A percentile compares a stretch with the other conserved stretches of the same genome.
These are phyloP conservation scores for Alternaria ventricosa DNA, from an alignment of 2,329 filamentous ascomycete species.

Conservation along the genomic window DNA sequence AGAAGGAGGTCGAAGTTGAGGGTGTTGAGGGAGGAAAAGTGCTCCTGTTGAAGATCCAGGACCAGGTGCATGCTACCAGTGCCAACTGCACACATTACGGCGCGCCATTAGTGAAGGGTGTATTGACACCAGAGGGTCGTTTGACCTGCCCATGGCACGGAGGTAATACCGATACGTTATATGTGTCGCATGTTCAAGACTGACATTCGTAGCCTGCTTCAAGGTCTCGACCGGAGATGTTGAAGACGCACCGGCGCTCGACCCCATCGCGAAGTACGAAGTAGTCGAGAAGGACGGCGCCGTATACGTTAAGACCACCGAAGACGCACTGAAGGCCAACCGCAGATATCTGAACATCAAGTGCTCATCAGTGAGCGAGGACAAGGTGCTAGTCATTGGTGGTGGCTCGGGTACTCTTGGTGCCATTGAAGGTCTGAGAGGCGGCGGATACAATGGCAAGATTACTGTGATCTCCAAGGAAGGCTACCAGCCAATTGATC, in stretches of 20 bases:
- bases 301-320: constrained; percentile 83
- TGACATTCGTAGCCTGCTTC: constrained; percentile 76
- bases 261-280: constrained; percentile 83
- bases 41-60: constrained; percentile 78
- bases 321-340: constrained; percentile 77
- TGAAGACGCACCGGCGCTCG: constrained; percentile 90
- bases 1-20: constrained; percentile 88
- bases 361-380: constrained; percentile 64
- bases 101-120: constrained; percentile 84
- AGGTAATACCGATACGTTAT: constrained; percentile 58
- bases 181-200: not conserved
- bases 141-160: constrained; percentile 97
- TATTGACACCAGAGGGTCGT: constrained; percentile 80
- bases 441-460: constrained; percentile 77
- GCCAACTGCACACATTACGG: constrained; percentile 91
- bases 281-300: constrained; percentile 80
- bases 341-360: constrained; percentile 76
- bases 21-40: constrained; percentile 87
- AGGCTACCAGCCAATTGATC: constrained; percentile 85
- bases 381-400: constrained; percentile 78
- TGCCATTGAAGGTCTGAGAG: constrained; percentile 80
- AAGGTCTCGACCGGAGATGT: constrained; percentile 88
- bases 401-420: constrained; percentile 84
- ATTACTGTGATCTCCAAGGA: constrained; percentile 87
- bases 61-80: constrained; percentile 78